Base-by-base conservation (phyloP, 1,284 basidiomycete species). In the Ceratobasidium sp. region DNA sequence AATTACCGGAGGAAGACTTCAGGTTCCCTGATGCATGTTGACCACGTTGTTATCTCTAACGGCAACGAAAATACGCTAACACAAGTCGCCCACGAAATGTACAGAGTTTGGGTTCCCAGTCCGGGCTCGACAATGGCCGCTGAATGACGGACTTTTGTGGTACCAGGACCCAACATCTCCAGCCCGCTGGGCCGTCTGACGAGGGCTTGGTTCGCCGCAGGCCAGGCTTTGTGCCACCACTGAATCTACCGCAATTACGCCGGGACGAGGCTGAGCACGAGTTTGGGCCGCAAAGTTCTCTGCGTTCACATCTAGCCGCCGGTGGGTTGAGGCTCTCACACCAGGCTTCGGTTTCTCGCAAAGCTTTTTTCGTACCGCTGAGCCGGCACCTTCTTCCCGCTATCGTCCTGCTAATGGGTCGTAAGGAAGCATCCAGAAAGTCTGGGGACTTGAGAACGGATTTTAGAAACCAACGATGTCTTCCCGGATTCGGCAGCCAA, bases 371-470 rank as follows among this genome's bases (percentile, higher is more conserved):
- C 8, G 41, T 49, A 39, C 69, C 69, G 37, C 37, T 43, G 27
- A 27, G 11, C 58, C 46, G 69, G 69, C 53, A 48, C 69, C 16
- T 34, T 53, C 29, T 72, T 72, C 56, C 69, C 69, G 24, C 31
- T 61, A 61, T 58, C 29, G 56, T 51, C 51, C 5, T n/a, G 49
- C 48, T 72, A 72, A 72, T 72, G 41, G 69, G 46, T 62, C 46
- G 58, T 72, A 72, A 72, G 69, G 69, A 72, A 62, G 43, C 69
- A 61, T 62, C 69, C 51, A 53, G 69, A 62, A 72, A 72, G 39
- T 51, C 29, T 37, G 31, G 16, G 22, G 34, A n/a, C 43, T 61
- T 46, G 56, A 37, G 46, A 48, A 72, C 13, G 69, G 41, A 54
- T 49, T 51, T 72, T 72, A 43, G 68, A 72, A 72, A 22, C 69